Evolutionary conservation across 1,139 yeast species (phyloP), one percentile per base, ranked within the genome.

Genomic region (Arxiozyma telluris): DNA sequence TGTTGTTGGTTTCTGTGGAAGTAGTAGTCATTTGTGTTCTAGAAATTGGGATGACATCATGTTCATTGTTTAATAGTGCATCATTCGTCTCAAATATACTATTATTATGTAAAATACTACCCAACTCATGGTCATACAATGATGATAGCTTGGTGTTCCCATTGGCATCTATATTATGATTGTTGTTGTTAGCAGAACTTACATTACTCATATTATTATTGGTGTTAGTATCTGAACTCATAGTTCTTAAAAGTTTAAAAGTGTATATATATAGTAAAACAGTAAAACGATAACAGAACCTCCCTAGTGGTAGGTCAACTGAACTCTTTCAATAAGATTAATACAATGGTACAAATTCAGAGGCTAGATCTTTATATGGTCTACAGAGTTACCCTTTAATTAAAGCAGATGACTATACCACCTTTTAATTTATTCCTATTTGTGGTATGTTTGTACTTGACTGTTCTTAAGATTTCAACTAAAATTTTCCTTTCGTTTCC

Each of bases 61-160:
- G 42, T 21, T 21, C 42, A 46, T 46, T 46, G 15, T 27, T 27
- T 38, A 46, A 17, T 1, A 46, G 20, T 22, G 49, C 15, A 18
- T 47, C 47, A 52, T 45, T 17, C 7, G 20, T 39, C 23, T 23
- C 27, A 48, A 61, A 61, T 17, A 57, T 48, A 21, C 58, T 55
- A 41, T 57, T 56, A 6, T 62, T 61, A 39, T 60, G 59, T 42
- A 64, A 49, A 21, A 64, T 61, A 47, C 61, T 59, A 27, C 60
- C 64, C 20, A 64, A 55, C 23, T 62, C 66, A 15, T 61, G 64
- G 45, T 61, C 64, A 53, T 63, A 58, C 21, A 63, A 51, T 20
- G 54, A 47, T 20, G 59, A 57, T 17, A 59, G 23, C 39, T 55
- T 55, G n/a, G 27, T 44, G 8, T 41, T 30, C 15, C 8, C 38